A percentile compares a stretch with the other conserved stretches of the same genome.
Conservation (phyloP, 2,329 filamentous ascomycete genomes). For the Claviceps sp. region DNA sequence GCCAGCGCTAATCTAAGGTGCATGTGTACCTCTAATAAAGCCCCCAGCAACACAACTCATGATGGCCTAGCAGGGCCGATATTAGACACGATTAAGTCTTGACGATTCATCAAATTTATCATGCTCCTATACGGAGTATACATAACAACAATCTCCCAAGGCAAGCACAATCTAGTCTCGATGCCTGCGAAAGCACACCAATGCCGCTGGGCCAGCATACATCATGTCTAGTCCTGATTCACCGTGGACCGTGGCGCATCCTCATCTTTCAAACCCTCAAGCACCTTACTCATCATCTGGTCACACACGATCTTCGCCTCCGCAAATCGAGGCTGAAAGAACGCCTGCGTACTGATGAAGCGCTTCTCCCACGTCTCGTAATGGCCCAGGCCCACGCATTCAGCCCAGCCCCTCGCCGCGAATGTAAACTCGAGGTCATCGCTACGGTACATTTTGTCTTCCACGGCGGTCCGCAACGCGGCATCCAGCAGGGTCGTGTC, state of each 20-base stretch:
- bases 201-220: too few relatives aligned
- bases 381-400: constrained; percentile 80
- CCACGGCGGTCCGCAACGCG: constrained; percentile 70
- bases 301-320: constrained; percentile 83
- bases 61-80: too few relatives aligned
- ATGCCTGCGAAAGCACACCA: too few relatives aligned
- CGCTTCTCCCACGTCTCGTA: constrained; percentile 88
- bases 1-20: too few relatives aligned
- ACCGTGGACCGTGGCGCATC: background rate
- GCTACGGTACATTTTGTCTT: constrained; percentile 83
- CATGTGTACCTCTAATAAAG: too few relatives aligned
- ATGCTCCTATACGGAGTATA: too few relatives aligned
- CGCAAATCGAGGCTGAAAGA: constrained; percentile 81
- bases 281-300: constrained; percentile 91
- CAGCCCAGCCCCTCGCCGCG: constrained; percentile 88
- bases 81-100: too few relatives aligned
- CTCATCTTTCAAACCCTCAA: constrained; percentile 54
- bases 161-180: too few relatives aligned
- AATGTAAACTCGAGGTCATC: constrained; percentile 98
- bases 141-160: too few relatives aligned
- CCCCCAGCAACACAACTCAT: too few relatives aligned
- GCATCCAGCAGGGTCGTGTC: constrained; percentile 70
- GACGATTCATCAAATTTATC: too few relatives aligned
- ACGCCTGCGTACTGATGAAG: constrained; percentile 78
- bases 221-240: too few relatives aligned